A percentile compares a stretch with the other conserved stretches of the same genome.
phyloP scores from a whole-genome alignment of 2,329 filamentous ascomycete species.

The Aspergillus pseudotamarii region DNA sequence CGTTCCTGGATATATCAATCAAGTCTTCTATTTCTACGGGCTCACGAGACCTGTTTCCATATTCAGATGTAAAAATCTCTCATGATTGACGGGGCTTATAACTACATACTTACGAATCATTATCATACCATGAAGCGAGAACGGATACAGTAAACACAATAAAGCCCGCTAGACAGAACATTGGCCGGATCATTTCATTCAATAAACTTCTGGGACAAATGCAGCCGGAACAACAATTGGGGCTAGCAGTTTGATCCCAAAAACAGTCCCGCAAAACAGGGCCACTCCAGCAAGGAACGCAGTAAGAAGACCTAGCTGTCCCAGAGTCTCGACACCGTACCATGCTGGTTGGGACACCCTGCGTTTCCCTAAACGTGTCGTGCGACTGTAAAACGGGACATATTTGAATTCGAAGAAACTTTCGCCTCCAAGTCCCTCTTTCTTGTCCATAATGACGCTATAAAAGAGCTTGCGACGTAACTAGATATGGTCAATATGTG shows the following conservation, averaged over 20 bases:
- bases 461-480: slow-evolving; percentile 58
- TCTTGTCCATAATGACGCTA: slow-evolving; percentile 63
- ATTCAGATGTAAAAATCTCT: neutral
- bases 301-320: slow-evolving; percentile 28
- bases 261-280: slow-evolving; percentile 14
- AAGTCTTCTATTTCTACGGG: neutral
- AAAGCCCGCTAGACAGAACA: neutral
- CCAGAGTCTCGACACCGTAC: slow-evolving; percentile 30
- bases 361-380: slow-evolving; percentile 30
- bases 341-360: slow-evolving; percentile 23
- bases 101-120: neutral
- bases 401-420: slow-evolving; percentile 73
- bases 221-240: neutral
- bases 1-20: neutral
- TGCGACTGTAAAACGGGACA: slow-evolving; percentile 30
- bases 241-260: slow-evolving; percentile 9
- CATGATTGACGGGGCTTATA: neutral
- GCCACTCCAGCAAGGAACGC: slow-evolving; percentile 17
- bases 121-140: neutral
- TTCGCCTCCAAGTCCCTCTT: slow-evolving; percentile 65
- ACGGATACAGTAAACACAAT: neutral
- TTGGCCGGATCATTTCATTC: neutral
- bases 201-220: neutral
- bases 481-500: slow-evolving; percentile 8
- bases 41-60: neutral